Evolutionary conservation across 768 basidiomycete species (phyloP), one percentile per base, ranked within the genome.

Genomic region (Cystobasidium ongulense): DNA sequence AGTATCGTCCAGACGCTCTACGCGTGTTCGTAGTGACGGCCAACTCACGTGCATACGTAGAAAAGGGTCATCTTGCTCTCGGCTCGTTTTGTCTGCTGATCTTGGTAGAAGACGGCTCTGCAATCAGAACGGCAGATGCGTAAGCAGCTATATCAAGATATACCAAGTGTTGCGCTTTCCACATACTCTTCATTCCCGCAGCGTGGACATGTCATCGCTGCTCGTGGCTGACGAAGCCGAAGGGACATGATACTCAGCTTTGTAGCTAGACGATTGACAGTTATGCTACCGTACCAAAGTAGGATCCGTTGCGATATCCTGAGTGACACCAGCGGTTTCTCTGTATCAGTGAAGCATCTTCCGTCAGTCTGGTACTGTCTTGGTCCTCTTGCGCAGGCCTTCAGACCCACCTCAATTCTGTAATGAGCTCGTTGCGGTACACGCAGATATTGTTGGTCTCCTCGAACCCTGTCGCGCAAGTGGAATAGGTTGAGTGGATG

Each of bases 41-140:
- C 25, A 36, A 46, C 63, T 64, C 17, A 71, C 68, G 68, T 71
- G 68, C 68, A 71, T 27, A 71, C 68, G 54, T 57, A 71, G 68
- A 71, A 71, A 41, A 71, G 68, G 13, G 68, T 90, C 92, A 95
- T 95, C 1, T 90, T 86, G 0, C 95, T 97, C 80, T 95, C 92
- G 78, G 91, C 92, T 70, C 95, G 88, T 80, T 95, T 94, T 21
- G 92, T 96, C 81, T 71, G 68, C 68, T 98, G 95, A 81, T 97
- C 95, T 81, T 97, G 95, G 81, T 90, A 98, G 80, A 90, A 87
- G 3, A 98, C 94, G 63, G 91, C 87, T 79, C 94, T 98, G 78
- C n/a, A 75, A 27, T 54, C 54, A 57, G 46, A 59, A 46, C 35
- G 52, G 38, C 27, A 54, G 33, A 18, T 53, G 50, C n/a, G 54